phyloP scores from a whole-genome alignment of 2,329 filamentous ascomycete genomes.

The Boeremia lycopersici region DNA sequence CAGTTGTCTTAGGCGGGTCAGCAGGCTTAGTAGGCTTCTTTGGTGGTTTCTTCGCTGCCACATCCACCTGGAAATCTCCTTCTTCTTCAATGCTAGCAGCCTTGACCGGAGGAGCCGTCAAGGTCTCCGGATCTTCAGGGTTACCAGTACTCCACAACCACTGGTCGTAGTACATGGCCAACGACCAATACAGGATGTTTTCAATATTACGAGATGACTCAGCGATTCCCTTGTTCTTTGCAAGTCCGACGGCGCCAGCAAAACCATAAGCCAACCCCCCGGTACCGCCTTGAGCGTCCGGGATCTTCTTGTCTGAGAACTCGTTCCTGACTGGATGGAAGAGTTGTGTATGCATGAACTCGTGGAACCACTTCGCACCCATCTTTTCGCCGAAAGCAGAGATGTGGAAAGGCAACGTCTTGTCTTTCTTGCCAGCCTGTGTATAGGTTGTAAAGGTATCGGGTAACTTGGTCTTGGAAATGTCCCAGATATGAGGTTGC shows the following conservation, averaged over 20 bases:
- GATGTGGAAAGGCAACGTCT: slow-evolving; percentile 15
- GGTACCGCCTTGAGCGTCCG: slow-evolving; percentile 4
- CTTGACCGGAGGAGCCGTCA: neutral
- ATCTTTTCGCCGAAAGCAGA: slow-evolving; percentile 15
- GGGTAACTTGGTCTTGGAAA: slow-evolving; percentile 12
- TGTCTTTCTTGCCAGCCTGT: slow-evolving; percentile 6
- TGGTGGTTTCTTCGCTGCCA: slow-evolving; percentile 4
- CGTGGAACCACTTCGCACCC: slow-evolving; percentile 19
- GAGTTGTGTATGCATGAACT: slow-evolving; percentile 16
- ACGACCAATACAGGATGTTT: slow-evolving; percentile 18
- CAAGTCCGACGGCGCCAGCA: slow-evolving; percentile 8
- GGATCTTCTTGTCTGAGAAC: slow-evolving; percentile 11
- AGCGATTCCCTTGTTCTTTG: slow-evolving; percentile 11
- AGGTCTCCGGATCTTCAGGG: slow-evolving; percentile 1
- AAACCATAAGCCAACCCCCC: slow-evolving; percentile 6
- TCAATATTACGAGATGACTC: slow-evolving; percentile 14
- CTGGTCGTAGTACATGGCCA: slow-evolving; percentile 17
- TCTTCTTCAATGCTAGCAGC: neutral
- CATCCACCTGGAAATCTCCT: slow-evolving; percentile 1
- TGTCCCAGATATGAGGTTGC: slow-evolving; percentile 16
- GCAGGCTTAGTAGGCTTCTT: slow-evolving; percentile 10
- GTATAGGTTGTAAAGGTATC: slow-evolving; percentile 14
- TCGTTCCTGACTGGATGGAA: slow-evolving; percentile 8
- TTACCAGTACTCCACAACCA: slow-evolving; percentile 19
- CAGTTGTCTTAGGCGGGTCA: slow-evolving; percentile 7